A percentile compares a stretch with the other conserved stretches of the same genome.
Conservation (phyloP, 371 early-diverging fungal species). For the Rhizopus delemar region DNA sequence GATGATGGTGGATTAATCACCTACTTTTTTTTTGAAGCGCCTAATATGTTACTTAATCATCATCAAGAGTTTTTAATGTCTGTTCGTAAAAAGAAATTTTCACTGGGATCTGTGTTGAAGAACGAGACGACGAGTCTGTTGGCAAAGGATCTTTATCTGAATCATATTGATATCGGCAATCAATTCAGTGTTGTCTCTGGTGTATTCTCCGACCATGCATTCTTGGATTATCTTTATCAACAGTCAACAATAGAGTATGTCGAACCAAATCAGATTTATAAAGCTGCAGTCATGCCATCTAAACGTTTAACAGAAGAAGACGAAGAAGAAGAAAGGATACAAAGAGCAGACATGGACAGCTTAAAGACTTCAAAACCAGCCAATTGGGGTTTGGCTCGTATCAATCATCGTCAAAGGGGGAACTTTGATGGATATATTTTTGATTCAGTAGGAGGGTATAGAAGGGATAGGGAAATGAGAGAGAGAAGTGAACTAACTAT, state of each 20-base stretch:
- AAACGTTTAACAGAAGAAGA: background rate
- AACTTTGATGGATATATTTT: conserved; percentile 42
- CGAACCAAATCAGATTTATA: conserved; percentile 51
- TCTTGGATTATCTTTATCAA: conserved; percentile 32
- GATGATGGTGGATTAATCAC: background rate
- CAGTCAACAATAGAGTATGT: conserved; percentile 52
- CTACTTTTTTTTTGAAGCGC: conserved; percentile 2
- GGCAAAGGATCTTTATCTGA: conserved; percentile 14
- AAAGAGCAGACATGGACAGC: background rate
- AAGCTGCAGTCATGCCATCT: background rate
- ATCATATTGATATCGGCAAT: conserved; percentile 18
- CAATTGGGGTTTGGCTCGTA: conserved; percentile 66
- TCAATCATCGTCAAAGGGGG: conserved; percentile 45
- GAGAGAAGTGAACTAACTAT: background rate
- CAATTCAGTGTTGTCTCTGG: conserved; percentile 25
- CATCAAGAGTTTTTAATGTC: conserved; percentile 21
- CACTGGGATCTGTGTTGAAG: background rate
- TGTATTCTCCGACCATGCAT: conserved; percentile 28
- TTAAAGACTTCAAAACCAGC: conserved; percentile 32
- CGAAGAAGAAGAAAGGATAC: background rate
- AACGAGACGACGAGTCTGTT: background rate
- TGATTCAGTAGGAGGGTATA: conserved; percentile 53
- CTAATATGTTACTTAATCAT: conserved; percentile 13
- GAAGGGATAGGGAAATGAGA: background rate
- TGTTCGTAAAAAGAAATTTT: conserved; percentile 8